A percentile compares a stretch with the other conserved stretches of the same genome.
Conservation (phyloP, 75 land plant species). For the Isoetes taiwanensis region DNA sequence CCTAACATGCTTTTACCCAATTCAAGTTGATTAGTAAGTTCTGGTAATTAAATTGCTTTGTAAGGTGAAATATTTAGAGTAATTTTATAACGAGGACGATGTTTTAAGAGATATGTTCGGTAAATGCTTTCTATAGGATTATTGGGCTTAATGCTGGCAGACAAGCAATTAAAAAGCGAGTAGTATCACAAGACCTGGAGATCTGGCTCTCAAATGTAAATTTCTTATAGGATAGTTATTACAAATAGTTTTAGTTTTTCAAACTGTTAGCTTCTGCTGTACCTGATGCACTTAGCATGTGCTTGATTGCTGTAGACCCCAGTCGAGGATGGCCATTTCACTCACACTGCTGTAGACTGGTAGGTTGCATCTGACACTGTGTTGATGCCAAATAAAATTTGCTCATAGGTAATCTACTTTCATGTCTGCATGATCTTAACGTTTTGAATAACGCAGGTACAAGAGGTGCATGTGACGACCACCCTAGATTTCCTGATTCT, state of each 20-base stretch:
- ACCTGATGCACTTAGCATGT: neutral
- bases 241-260: neutral
- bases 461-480: constrained; percentile 77
- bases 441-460: no score
- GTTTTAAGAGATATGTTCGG: no score
- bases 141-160: constrained; percentile 49
- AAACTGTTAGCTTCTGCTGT: neutral
- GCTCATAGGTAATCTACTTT: neutral
- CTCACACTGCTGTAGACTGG: constrained; percentile 92
- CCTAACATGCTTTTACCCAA: no score
- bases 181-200: constrained; percentile 91
- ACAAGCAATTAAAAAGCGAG: constrained; percentile 77
- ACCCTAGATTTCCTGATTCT: no score
- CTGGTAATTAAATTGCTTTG: no score
- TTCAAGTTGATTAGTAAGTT: constrained; percentile 49
- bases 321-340: constrained; percentile 41
- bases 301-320: constrained; percentile 40
- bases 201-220: constrained; percentile 95
- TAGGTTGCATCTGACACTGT: neutral
- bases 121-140: constrained; percentile 41
- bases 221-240: neutral
- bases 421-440: no score
- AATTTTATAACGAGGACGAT: no score
- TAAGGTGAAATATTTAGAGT: no score
- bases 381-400: neutral